Evolutionary conservation across 495 filamentous ascomycete genomes (phyloP).

Genomic region (Podospora conica): DNA sequence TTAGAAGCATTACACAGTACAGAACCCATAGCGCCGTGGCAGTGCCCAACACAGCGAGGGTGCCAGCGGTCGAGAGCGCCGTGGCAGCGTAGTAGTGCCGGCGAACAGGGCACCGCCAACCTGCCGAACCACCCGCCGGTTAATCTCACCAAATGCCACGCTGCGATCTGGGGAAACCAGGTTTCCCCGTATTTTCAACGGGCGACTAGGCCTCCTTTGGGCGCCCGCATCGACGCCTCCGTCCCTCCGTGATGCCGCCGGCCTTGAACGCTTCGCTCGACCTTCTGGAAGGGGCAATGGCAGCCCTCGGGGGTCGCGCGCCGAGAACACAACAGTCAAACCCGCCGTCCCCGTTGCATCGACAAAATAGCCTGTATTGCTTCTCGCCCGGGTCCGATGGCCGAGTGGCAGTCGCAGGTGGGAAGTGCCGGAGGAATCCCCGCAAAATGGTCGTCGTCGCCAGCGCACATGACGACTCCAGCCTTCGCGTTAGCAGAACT

Average conservation of each 20-base stretch:
- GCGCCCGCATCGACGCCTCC: background rate
- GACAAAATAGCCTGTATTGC: background rate
- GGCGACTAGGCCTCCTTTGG: background rate
- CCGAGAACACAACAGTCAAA: background rate
- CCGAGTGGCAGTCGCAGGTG: background rate
- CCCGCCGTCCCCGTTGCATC: background rate
- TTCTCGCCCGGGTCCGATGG: background rate
- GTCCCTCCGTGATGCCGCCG: background rate
- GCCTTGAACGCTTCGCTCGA: background rate
- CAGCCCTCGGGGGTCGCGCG: background rate
- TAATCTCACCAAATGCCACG: background rate
- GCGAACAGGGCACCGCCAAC: background rate
- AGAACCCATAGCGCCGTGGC: background rate
- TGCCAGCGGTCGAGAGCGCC: background rate
- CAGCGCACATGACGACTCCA: background rate
- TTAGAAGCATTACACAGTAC: background rate
- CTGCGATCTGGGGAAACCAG: background rate
- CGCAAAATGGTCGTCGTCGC: background rate
- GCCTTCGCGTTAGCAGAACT: background rate
- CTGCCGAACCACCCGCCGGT: constrained; percentile 9
- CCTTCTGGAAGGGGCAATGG: constrained; percentile 1
- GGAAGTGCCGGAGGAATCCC: background rate
- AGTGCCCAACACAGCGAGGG: background rate
- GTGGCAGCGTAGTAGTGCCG: constrained; percentile 2
- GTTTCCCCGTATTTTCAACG: background rate